Conservation (phyloP, 768 basidiomycete genomes). For the Favolaschia claudopus region DNA sequence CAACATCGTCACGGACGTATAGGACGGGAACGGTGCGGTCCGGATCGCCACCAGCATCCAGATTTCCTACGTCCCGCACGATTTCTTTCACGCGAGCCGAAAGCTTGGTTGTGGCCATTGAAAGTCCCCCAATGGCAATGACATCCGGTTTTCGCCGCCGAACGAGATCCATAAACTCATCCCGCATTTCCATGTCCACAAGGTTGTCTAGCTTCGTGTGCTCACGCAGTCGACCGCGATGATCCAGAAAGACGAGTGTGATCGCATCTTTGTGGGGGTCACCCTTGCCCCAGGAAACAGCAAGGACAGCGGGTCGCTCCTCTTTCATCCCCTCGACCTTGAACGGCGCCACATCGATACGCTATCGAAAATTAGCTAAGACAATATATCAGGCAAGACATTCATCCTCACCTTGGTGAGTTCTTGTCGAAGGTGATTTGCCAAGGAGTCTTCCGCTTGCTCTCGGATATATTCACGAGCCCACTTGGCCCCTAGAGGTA, state of each 20-base stretch:
- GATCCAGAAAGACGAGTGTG: slow-evolving; percentile 84
- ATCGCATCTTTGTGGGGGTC: slow-evolving; percentile 93
- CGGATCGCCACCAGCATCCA: slow-evolving; percentile 45
- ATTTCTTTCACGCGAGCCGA: slow-evolving; percentile 69
- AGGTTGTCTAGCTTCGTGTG: slow-evolving; percentile 91
- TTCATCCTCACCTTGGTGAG: slow-evolving; percentile 70
- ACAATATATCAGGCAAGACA: neutral
- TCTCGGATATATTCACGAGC: slow-evolving; percentile 87
- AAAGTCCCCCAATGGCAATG: slow-evolving; percentile 89
- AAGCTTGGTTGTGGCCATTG: slow-evolving; percentile 78
- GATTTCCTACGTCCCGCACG: slow-evolving; percentile 40
- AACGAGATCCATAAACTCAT: slow-evolving; percentile 85
- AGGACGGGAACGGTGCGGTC: slow-evolving; percentile 73
- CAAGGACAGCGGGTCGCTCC: slow-evolving; percentile 80
- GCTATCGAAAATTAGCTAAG: slow-evolving; percentile 51
- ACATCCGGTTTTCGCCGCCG: slow-evolving; percentile 86
- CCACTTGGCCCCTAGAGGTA: slow-evolving; percentile 90
- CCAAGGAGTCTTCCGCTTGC: slow-evolving; percentile 88
- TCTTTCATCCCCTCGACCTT: slow-evolving; percentile 70
- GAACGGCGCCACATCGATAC: slow-evolving; percentile 85
- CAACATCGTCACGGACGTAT: slow-evolving; percentile 90
- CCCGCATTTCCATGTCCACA: slow-evolving; percentile 67
- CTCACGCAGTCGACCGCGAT: slow-evolving; percentile 90
- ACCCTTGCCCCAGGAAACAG: slow-evolving; percentile 94
- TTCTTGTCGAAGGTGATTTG: slow-evolving; percentile 67